Conservation (phyloP, 2,329 filamentous ascomycete genomes). For the Torrubiellomyces zombiae region DNA sequence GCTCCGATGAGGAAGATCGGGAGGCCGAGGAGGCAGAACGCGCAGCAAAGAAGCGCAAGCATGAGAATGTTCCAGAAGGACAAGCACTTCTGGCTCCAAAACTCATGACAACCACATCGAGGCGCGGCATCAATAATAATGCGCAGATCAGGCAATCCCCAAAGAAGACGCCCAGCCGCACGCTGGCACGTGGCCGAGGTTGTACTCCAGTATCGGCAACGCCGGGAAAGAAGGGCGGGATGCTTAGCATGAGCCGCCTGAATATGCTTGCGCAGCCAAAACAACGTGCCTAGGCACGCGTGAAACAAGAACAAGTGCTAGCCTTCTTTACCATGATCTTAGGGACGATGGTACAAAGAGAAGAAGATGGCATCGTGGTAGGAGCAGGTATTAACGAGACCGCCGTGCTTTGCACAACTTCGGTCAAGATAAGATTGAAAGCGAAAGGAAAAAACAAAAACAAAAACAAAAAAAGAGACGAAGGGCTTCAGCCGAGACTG, state of each 20-base stretch:
- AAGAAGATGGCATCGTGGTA: no score
- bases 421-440: no score
- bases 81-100: conserved; percentile 35
- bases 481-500: no score
- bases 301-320: no score
- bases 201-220: conserved; percentile 17
- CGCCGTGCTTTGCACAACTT: no score
- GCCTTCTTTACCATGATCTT: no score
- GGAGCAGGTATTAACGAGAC: no score
- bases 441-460: no score
- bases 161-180: conserved; percentile 9
- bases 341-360: no score
- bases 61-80: conserved; percentile 29
- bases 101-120: conserved; percentile 20
- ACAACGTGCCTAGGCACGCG: conserved; percentile 28
- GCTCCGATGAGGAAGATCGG: conserved; percentile 37
- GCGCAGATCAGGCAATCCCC: conserved; percentile 10
- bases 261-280: conserved; percentile 47
- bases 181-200: conserved; percentile 5
- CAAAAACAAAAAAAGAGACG: no score
- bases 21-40: conserved; percentile 30
- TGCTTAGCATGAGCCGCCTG: conserved; percentile 40
- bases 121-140: conserved; percentile 18
- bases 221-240: conserved; percentile 33
- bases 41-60: conserved; percentile 42